phyloP scores from a whole-genome alignment of 371 early-diverging fungal genomes.

The Rhizopus arrhizus region DNA sequence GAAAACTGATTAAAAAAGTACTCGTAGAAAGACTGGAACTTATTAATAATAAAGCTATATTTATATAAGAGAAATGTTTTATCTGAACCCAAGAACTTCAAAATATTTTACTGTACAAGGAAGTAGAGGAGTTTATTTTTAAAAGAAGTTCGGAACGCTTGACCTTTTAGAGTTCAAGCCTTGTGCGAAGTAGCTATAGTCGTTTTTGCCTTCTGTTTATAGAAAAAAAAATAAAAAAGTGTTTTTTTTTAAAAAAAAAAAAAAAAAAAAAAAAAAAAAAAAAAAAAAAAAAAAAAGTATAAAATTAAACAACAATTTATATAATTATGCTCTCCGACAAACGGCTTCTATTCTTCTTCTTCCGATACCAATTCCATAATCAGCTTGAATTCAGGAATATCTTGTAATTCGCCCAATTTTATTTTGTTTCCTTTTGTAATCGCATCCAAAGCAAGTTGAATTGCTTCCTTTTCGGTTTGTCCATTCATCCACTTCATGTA shows the following conservation, averaged over 20 bases:
- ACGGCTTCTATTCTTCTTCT: slow-evolving; percentile 9
- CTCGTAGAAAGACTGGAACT: no score
- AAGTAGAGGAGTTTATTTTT: slow-evolving; percentile 13
- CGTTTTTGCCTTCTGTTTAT: neutral
- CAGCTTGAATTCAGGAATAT: slow-evolving; percentile 37
- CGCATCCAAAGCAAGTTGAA: slow-evolving; percentile 37
- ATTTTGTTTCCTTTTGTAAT: slow-evolving; percentile 36
- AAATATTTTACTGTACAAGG: slow-evolving; percentile 8
- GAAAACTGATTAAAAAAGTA: no score
- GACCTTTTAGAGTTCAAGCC: no score
- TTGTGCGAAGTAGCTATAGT: neutral
- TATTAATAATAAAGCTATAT: no score
- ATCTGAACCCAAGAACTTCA: no score
- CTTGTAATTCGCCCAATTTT: slow-evolving; percentile 23
- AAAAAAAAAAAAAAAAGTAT: no score
- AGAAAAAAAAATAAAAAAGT: neutral
- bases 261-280: neutral
- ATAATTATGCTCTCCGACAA: neutral
- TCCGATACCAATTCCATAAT: slow-evolving; percentile 33
- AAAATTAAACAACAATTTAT: no score
- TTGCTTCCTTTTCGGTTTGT: slow-evolving; percentile 51
- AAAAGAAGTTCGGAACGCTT: slow-evolving; percentile 10
- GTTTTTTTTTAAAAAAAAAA: neutral
- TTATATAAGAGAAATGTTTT: no score
- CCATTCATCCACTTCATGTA: slow-evolving; percentile 68